Conservation (phyloP, 345 rosid genomes). For the Lumnitzera littorea region DNA sequence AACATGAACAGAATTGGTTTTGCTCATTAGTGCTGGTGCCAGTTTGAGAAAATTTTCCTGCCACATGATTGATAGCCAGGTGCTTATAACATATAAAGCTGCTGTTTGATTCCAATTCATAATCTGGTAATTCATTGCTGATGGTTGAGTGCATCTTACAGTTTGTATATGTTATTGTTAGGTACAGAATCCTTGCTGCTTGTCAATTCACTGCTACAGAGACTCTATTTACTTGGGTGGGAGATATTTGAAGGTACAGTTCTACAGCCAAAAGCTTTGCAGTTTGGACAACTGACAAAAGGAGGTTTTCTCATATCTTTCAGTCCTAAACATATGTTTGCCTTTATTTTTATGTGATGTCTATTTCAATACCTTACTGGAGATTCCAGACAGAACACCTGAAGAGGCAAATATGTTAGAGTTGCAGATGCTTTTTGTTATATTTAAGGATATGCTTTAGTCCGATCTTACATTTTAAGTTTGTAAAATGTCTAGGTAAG, state of each 20-base stretch:
- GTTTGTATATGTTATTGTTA: constrained; percentile 7
- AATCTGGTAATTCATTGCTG: too few relatives aligned
- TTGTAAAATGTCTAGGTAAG: too few relatives aligned
- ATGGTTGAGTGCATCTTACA: neutral
- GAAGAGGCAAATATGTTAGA: neutral
- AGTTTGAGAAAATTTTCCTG: too few relatives aligned
- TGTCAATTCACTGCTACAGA: constrained; percentile 53
- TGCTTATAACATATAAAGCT: too few relatives aligned
- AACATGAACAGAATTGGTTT: too few relatives aligned
- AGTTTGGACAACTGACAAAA: neutral
- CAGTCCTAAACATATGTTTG: neutral
- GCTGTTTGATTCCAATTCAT: too few relatives aligned
- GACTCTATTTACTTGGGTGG: constrained; percentile 76
- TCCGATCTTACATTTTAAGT: too few relatives aligned
- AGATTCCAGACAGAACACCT: too few relatives aligned
- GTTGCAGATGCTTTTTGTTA: too few relatives aligned
- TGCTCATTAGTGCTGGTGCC: too few relatives aligned
- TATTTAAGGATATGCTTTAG: too few relatives aligned
- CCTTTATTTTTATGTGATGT: constrained; percentile 2
- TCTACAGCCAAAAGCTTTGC: constrained; percentile 4
- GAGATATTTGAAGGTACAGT: constrained; percentile 77
- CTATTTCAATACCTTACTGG: neutral
- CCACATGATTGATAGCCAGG: too few relatives aligned
- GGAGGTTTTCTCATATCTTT: neutral
- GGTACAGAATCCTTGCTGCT: constrained; percentile 64